Percentiles rank a stretch among this genome's conserved stretches.
phyloP scores from a whole-genome alignment of 2,329 filamentous ascomycete genomes.

The Arthroderma sp. region DNA sequence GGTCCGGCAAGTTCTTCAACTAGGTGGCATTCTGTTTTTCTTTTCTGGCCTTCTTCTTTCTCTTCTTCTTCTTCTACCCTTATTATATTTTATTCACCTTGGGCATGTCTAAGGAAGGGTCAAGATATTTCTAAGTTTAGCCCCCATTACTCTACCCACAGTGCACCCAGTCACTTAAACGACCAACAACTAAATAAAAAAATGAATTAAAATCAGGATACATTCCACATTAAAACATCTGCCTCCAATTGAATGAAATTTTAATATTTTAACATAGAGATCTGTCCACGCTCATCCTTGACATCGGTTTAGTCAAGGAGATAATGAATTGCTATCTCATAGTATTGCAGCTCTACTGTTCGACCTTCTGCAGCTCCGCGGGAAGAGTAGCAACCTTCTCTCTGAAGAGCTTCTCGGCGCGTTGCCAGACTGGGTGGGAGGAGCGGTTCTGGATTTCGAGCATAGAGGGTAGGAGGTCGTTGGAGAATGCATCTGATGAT shows the following conservation, averaged over 20 bases:
- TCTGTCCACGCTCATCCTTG: background rate
- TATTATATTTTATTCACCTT: background rate
- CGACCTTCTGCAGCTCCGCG: conserved; percentile 22
- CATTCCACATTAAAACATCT: background rate
- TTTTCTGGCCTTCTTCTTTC: background rate
- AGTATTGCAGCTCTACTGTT: conserved; percentile 1
- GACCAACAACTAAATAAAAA: background rate
- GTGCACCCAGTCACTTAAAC: background rate
- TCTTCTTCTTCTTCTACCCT: background rate
- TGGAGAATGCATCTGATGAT: conserved; percentile 73
- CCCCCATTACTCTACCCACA: background rate
- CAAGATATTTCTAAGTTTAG: background rate
- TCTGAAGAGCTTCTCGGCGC: conserved; percentile 72
- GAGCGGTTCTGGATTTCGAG: conserved; percentile 64
- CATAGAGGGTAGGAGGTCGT: conserved; percentile 64
- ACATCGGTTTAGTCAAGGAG: background rate
- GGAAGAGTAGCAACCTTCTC: conserved; percentile 66
- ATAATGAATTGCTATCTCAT: background rate
- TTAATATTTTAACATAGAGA: background rate
- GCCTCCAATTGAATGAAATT: background rate
- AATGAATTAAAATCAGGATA: background rate
- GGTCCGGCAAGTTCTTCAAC: background rate
- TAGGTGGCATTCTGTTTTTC: background rate
- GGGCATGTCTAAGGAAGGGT: background rate
- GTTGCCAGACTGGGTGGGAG: conserved; percentile 63